Evolutionary conservation across 2,329 filamentous ascomycete genomes (phyloP).

Genomic region (Pseudogymnoascus sp.): DNA sequence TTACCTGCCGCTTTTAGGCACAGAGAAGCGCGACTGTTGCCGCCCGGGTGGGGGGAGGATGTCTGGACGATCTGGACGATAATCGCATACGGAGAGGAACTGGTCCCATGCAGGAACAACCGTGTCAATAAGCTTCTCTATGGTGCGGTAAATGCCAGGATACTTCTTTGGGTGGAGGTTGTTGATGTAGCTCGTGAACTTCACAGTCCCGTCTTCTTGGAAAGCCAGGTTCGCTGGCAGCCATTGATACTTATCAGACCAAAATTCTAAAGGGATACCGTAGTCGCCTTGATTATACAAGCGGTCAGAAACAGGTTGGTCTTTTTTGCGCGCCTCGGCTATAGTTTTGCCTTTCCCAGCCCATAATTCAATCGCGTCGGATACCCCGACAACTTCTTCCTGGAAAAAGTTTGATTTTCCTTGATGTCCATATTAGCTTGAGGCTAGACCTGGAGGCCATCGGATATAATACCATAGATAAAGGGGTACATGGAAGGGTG

Average conservation of each 20-base stretch:
- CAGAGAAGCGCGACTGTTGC: background rate
- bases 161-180: constrained; percentile 36
- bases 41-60: background rate
- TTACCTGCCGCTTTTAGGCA: background rate
- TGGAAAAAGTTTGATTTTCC: constrained; percentile 12
- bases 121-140: constrained; percentile 31
- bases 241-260: constrained; percentile 38
- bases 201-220: constrained; percentile 16
- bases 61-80: background rate
- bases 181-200: constrained; percentile 38
- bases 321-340: background rate
- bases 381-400: constrained; percentile 17
- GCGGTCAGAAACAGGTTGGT: background rate
- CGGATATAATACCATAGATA: constrained; percentile 37
- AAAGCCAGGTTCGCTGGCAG: constrained; percentile 36
- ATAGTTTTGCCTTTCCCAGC: constrained; percentile 25
- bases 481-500: constrained; percentile 59
- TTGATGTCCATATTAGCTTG: background rate
- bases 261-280: constrained; percentile 13
- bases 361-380: constrained; percentile 22
- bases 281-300: background rate
- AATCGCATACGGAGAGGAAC: constrained; percentile 16
- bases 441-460: background rate
- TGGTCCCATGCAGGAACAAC: constrained; percentile 31
- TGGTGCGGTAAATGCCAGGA: constrained; percentile 29